phyloP scores from a whole-genome alignment of 1,284 basidiomycete genomes.

The Austroboletus niveus region DNA sequence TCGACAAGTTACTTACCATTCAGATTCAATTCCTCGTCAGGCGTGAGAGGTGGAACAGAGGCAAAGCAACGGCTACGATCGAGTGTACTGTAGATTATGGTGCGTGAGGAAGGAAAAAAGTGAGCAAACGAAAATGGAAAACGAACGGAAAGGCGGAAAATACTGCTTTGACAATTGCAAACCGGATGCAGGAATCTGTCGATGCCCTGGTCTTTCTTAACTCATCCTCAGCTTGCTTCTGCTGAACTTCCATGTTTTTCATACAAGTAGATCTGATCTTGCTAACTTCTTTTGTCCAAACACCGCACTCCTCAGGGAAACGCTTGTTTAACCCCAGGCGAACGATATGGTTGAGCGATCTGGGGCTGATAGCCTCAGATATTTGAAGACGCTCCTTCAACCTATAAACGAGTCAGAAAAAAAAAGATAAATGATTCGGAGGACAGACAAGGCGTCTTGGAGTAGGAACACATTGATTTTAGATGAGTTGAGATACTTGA shows the following conservation, averaged over 20 bases:
- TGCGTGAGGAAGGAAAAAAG: neutral
- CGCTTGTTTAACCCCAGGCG: conserved; percentile 33
- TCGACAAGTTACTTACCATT: conserved; percentile 4
- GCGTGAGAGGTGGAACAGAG: conserved; percentile 11
- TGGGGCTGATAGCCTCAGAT: conserved; percentile 23
- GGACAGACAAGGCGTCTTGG: conserved; percentile 22
- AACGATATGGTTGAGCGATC: conserved; percentile 32
- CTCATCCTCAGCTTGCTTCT: conserved; percentile 14
- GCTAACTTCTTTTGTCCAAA: conserved; percentile 25
- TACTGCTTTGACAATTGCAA: conserved; percentile 26
- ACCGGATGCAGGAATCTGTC: conserved; percentile 24
- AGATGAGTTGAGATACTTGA: conserved; percentile 7
- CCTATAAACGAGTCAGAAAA: conserved; percentile 21
- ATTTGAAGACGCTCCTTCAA: conserved; percentile 29
- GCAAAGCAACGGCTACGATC: conserved; percentile 19
- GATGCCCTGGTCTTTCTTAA: conserved; percentile 6
- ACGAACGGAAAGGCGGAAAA: conserved; percentile 31
- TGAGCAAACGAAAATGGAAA: neutral
- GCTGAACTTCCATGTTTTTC: conserved; percentile 8
- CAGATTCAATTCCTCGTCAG: conserved; percentile 16
- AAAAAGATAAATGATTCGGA: neutral
- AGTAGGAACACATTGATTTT: conserved; percentile 12
- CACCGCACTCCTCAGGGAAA: conserved; percentile 25
- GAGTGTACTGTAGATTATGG: conserved; percentile 12
- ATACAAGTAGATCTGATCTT: conserved; percentile 1